Conservation (phyloP, 768 basidiomycete genomes). For the Leccinum barrowsii region DNA sequence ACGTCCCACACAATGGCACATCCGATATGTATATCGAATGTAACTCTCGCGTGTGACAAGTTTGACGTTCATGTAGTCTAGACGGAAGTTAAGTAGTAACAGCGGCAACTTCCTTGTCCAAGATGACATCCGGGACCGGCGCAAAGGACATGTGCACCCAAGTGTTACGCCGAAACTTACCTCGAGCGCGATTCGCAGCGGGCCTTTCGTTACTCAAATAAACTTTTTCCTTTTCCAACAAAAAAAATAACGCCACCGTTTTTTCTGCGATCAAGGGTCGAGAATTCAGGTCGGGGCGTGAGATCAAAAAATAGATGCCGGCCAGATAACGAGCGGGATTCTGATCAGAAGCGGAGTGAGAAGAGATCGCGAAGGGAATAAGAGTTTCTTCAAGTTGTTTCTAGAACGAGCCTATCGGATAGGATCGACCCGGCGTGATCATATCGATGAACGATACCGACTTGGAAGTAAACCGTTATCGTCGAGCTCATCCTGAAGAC, state of each 20-base stretch:
- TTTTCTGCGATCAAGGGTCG: slow-evolving; percentile 3
- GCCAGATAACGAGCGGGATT: not conserved
- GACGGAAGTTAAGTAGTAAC: not conserved
- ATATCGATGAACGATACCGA: not conserved
- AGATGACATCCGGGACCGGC: no score
- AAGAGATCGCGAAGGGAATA: not conserved
- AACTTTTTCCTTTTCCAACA: not conserved
- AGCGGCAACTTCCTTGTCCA: not conserved
- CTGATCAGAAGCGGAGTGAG: not conserved
- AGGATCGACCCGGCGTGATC: not conserved
- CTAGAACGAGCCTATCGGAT: not conserved
- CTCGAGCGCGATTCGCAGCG: not conserved
- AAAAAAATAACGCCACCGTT: slow-evolving; percentile 3
- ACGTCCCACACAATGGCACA: not conserved
- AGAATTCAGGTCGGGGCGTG: not conserved
- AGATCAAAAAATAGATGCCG: not conserved
- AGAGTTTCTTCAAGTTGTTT: not conserved
- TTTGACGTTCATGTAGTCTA: not conserved
- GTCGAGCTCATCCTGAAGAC: not conserved
- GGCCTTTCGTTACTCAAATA: not conserved
- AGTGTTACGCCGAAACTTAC: not conserved
- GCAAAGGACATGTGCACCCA: not conserved
- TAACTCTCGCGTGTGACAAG: not conserved
- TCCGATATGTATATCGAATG: not conserved
- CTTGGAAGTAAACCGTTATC: not conserved